Evolutionary conservation across 2,329 filamentous ascomycete species (phyloP), one percentile per base, ranked within the genome.

Genomic region (Colletotrichum liaoningense): DNA sequence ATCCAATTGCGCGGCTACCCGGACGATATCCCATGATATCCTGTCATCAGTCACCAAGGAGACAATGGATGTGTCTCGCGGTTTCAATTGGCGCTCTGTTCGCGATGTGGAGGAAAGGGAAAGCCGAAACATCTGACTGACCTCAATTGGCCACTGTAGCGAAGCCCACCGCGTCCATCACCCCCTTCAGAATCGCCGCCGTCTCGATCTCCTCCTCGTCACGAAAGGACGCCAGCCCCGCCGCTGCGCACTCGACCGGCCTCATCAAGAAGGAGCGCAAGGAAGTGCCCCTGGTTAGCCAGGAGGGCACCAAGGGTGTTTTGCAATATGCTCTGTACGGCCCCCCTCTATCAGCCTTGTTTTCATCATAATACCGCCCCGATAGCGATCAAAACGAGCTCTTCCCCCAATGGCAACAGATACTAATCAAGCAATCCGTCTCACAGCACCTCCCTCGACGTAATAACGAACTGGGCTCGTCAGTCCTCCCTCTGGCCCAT

Each of bases 401-500:
- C 38, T 26, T 8, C 12, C 1, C 12, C 49, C 11, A 49, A 55
- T 22, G 30, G 22, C 6, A 3, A 22, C 3, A 55, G 33, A 35
- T 12, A 42, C 46, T 57, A 30, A 52, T 5, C 38, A 8, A 8
- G 28, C 26, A 28, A 64, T 35, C 22, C 26, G 12, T 52, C 11
- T 5, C n/a, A 57, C 77, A 95, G 93, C 75, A 94, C 94, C 67
- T 93, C 93, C 5, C 88, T 95, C 80, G 94, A 97, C 81, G 88
- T 93, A 79, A 88, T 97, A 75, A 86, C 93, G 83, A 96, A 95
- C 86, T 97, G 94, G 94, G 93, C 91, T 49, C 92, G 94, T 63
- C 93, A 97, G 84, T 91, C 92, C 68, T 97, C 94, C 19, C 87
- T 97, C 65, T 97, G 94, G 94, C 94, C 94, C 77, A 92, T 97